Evolutionary conservation across 768 basidiomycete genomes (phyloP).

Genomic region (Panaeolus papilionaceus): DNA sequence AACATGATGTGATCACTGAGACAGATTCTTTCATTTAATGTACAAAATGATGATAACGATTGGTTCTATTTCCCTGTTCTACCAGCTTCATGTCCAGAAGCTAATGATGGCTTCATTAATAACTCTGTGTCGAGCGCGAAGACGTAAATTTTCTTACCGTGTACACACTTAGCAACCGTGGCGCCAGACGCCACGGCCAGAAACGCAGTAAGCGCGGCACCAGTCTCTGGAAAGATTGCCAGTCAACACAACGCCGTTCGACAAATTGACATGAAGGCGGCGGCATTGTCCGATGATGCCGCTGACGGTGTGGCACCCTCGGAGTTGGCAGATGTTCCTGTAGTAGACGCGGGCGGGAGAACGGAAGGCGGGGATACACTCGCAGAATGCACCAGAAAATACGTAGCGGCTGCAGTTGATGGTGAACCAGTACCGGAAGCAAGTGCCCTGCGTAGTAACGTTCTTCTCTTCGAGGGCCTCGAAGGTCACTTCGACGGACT

Average conservation of each 20-base stretch:
- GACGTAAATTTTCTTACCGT: not conserved
- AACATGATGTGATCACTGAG: too few species aligned
- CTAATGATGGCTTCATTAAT: not conserved
- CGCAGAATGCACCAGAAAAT: not conserved
- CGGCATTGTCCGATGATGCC: not conserved
- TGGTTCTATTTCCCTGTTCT: not conserved
- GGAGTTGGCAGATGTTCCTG: constrained; percentile 2
- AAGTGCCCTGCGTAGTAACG: not conserved
- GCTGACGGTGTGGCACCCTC: not conserved
- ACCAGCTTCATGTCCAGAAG: not conserved
- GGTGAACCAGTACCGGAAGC: not conserved
- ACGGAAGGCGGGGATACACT: not conserved
- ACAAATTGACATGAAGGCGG: not conserved
- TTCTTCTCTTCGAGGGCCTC: constrained; percentile 10
- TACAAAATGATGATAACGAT: too few species aligned
- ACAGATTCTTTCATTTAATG: too few species aligned
- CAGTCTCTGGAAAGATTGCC: not conserved
- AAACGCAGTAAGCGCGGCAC: constrained; percentile 1
- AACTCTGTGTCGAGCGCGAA: not conserved
- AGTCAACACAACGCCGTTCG: not conserved
- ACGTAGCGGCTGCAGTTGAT: not conserved
- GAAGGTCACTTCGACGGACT: not conserved
- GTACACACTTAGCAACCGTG: not conserved
- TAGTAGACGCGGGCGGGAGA: not conserved
- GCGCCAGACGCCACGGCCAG: not conserved